A percentile compares a stretch with the other conserved stretches of the same genome.
phyloP scores from a whole-genome alignment of 805 yeast species.

The Pichia eremophila region DNA sequence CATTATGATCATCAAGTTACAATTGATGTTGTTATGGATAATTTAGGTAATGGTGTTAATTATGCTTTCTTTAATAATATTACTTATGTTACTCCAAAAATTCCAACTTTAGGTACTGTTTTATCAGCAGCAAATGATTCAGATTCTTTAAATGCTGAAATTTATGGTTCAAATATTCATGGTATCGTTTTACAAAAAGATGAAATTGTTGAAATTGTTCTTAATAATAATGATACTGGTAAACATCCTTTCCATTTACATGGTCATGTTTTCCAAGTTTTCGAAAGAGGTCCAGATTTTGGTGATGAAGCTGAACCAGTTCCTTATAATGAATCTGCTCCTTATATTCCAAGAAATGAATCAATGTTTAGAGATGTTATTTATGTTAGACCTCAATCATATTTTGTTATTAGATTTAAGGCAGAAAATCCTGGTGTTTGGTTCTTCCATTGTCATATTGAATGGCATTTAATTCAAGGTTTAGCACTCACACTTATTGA shows the following conservation, averaged over 20 bases:
- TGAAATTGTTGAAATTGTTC: conserved; percentile 66
- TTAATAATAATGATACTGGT: conserved; percentile 86
- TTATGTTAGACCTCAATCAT: conserved; percentile 74
- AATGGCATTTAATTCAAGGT: conserved; percentile 97
- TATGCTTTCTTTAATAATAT: conserved; percentile 95
- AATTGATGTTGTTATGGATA: conserved; percentile 76
- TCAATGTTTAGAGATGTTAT: conserved; percentile 84
- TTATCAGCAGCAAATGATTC: conserved; percentile 52
- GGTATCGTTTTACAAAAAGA: conserved; percentile 58
- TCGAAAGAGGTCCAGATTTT: conserved; percentile 59
- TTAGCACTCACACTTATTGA: conserved; percentile 73
- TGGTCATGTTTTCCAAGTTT: conserved; percentile 83
- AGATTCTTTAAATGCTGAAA: conserved; percentile 35
- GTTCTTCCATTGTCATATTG: conserved; percentile 98
- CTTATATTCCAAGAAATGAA: conserved; percentile 50
- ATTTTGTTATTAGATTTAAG: conserved; percentile 75
- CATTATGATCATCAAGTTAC: conserved; percentile 63
- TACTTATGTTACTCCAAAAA: conserved; percentile 70
- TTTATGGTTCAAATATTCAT: conserved; percentile 78
- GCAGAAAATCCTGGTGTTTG: conserved; percentile 97
- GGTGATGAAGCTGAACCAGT: conserved; percentile 46
- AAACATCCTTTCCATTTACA: conserved; percentile 97
- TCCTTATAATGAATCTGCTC: conserved; percentile 43
- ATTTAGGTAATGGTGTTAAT: conserved; percentile 77
- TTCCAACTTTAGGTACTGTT: conserved; percentile 79